These are phyloP conservation scores for Yamadazyma dendronema DNA, from an alignment of 1,139 yeast species.

Conservation along the genomic window DNA sequence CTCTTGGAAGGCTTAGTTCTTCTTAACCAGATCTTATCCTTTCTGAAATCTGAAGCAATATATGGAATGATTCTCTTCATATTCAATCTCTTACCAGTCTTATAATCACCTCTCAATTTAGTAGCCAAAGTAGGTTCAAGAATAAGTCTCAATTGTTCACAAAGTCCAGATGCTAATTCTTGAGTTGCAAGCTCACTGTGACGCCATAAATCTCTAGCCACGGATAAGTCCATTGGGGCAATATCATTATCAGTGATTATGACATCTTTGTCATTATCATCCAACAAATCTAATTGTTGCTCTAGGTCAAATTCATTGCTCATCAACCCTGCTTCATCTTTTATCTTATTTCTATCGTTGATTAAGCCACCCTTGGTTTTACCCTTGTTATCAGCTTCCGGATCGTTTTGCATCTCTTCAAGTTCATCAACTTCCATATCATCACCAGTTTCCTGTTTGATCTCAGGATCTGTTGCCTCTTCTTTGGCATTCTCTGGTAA, in stretches of 20 bases:
- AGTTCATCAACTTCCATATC: slow-evolving; percentile 25
- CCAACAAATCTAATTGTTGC: slow-evolving; percentile 20
- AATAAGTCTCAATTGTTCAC: slow-evolving; percentile 90
- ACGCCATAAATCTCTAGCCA: slow-evolving; percentile 79
- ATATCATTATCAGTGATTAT: slow-evolving; percentile 28
- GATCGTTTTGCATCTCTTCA: slow-evolving; percentile 24
- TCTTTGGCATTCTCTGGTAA: slow-evolving; percentile 23
- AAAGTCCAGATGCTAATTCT: slow-evolving; percentile 80
- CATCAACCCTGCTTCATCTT: slow-evolving; percentile 24
- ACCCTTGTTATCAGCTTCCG: slow-evolving; percentile 50
- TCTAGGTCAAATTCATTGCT: slow-evolving; percentile 20
- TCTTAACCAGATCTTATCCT: slow-evolving; percentile 97
- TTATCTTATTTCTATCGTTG: slow-evolving; percentile 42
- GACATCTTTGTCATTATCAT: slow-evolving; percentile 28
- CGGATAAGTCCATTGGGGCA: slow-evolving; percentile 57
- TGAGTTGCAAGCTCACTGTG: slow-evolving; percentile 79
- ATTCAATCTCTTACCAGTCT: slow-evolving; percentile 94
- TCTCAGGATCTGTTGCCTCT: slow-evolving; percentile 16
- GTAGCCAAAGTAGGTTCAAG: slow-evolving; percentile 96
- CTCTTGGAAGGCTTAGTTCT: slow-evolving; percentile 97
- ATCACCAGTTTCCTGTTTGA: slow-evolving; percentile 18
- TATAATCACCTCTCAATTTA: slow-evolving; percentile 90
- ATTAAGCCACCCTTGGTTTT: slow-evolving; percentile 53
- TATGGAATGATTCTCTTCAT: slow-evolving; percentile 98
- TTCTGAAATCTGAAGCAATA: slow-evolving; percentile 95